Conservation (phyloP, 2,329 filamentous ascomycete genomes). For the Xylariales sp. region DNA sequence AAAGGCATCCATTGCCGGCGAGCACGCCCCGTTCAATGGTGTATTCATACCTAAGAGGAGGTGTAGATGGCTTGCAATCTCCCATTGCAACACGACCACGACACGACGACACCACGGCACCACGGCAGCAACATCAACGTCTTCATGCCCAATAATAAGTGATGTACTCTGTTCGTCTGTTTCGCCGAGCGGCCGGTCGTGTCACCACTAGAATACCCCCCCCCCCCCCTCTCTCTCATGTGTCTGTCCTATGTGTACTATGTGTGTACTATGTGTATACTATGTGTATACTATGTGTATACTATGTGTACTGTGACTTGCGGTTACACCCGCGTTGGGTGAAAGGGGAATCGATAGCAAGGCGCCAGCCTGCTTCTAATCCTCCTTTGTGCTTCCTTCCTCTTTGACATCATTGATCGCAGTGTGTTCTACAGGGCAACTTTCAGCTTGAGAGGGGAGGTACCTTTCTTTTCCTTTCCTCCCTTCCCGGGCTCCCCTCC, state of each 20-base stretch:
- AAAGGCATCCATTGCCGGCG: background rate
- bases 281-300: background rate
- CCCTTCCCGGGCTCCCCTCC: too few species aligned
- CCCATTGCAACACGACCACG: background rate
- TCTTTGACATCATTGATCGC: background rate
- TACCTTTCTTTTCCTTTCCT: too few species aligned
- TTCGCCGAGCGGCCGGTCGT: background rate
- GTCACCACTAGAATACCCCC: background rate
- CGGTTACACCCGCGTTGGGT: slow-evolving; percentile 9
- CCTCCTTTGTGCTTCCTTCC: slow-evolving; percentile 1
- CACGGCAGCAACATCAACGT: background rate
- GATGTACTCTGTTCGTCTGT: background rate
- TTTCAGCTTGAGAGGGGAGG: too few species aligned
- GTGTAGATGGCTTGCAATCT: background rate
- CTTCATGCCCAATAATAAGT: background rate
- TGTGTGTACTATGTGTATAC: background rate
- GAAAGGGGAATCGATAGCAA: slow-evolving; percentile 3
- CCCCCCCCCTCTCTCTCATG: slow-evolving; percentile 5
- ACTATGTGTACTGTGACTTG: background rate
- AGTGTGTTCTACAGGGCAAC: background rate
- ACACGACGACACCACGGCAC: background rate
- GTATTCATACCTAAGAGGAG: too few species aligned
- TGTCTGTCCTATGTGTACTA: background rate
- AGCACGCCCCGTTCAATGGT: background rate
- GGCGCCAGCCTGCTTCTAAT: background rate